phyloP scores from a whole-genome alignment of 768 basidiomycete genomes.

The Mycena pura region DNA sequence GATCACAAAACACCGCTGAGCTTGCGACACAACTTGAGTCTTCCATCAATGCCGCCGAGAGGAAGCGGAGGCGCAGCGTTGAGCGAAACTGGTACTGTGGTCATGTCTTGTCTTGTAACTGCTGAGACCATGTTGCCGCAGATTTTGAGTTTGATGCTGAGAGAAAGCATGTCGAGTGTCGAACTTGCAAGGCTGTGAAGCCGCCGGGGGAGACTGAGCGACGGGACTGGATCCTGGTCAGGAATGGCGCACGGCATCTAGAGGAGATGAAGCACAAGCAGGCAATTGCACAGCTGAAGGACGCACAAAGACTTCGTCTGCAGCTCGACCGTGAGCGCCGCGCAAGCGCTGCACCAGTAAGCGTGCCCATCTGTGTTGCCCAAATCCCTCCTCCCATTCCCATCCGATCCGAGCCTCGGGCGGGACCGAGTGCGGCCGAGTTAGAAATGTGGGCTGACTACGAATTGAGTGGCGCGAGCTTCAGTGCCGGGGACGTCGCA shows the following conservation, averaged over 20 bases:
- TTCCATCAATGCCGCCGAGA: constrained; percentile 3
- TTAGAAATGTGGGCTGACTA: constrained; percentile 6
- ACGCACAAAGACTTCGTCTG: neutral
- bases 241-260: neutral
- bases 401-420: neutral
- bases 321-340: neutral
- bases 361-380: neutral
- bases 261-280: neutral
- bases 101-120: neutral
- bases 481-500: constrained; percentile 2
- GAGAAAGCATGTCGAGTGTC: neutral
- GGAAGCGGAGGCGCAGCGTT: too few species aligned
- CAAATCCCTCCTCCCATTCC: neutral
- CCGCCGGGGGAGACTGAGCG: too few species aligned
- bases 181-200: neutral
- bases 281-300: neutral
- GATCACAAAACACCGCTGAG: too few species aligned
- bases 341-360: neutral
- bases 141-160: neutral
- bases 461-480: neutral
- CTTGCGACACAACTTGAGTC: too few species aligned
- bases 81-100: neutral
- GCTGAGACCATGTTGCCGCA: neutral
- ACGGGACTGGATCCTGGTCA: neutral
- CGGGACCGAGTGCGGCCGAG: neutral